Percentiles rank a stretch among this genome's conserved stretches.
phyloP scores from a whole-genome alignment of 2,329 filamentous ascomycete species.

The Diaporthe sp. region DNA sequence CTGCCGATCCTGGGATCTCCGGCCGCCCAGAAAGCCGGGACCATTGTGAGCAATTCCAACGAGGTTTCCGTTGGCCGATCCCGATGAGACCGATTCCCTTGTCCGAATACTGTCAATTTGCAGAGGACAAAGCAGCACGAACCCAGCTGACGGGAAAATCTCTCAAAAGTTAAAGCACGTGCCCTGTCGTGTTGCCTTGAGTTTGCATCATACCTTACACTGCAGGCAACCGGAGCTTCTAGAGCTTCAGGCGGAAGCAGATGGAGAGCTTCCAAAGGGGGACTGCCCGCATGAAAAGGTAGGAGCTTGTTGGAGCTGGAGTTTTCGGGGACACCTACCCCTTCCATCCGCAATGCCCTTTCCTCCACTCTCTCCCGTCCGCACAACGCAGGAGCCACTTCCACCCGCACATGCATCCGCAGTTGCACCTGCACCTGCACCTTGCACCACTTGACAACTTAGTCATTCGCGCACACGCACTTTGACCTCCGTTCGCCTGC shows the following conservation, averaged over 20 bases:
- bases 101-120: neutral
- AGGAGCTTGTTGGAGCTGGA: neutral
- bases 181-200: neutral
- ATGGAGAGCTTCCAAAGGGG: neutral
- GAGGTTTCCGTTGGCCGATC: neutral
- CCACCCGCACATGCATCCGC: conserved; percentile 9
- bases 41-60: neutral
- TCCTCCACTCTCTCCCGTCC: conserved; percentile 4
- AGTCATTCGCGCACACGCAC: conserved; percentile 31
- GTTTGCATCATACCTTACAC: conserved; percentile 6
- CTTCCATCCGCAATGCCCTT: neutral
- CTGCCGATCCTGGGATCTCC: conserved; percentile 30
- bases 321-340: conserved; percentile 2
- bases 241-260: neutral
- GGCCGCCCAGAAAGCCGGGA: conserved; percentile 14
- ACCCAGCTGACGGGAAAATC: neutral
- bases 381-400: conserved; percentile 15
- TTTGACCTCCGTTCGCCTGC: conserved; percentile 17
- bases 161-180: neutral
- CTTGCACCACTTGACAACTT: conserved; percentile 15
- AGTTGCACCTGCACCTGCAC: neutral
- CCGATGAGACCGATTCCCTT: neutral
- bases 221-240: conserved; percentile 1
- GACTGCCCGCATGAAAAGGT: neutral
- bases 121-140: neutral